Conservation (phyloP, 306 rosid species). For the Gleditsia sinensis region DNA sequence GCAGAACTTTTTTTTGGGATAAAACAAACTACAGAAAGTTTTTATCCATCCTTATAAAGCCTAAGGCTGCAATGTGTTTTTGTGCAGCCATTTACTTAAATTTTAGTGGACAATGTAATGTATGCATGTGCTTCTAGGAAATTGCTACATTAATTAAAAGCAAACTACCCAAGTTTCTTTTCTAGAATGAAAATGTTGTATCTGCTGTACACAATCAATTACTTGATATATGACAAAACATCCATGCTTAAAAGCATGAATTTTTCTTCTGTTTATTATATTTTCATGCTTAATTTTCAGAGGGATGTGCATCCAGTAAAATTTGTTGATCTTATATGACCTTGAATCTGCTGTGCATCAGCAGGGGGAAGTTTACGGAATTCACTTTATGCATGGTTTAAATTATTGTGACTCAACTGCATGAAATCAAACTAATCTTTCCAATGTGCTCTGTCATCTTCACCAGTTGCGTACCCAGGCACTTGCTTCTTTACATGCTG, state of each 20-base stretch:
- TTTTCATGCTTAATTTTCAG: slow-evolving; percentile 4
- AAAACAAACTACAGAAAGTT: neutral
- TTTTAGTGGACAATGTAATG: slow-evolving; percentile 27
- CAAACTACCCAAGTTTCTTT: slow-evolving; percentile 13
- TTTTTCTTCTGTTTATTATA: slow-evolving; percentile 16
- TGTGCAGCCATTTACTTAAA: slow-evolving; percentile 22
- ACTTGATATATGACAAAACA: neutral
- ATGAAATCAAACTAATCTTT: slow-evolving; percentile 24
- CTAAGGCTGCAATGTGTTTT: slow-evolving; percentile 23
- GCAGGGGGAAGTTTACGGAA: slow-evolving; percentile 9
- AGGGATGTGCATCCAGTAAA: slow-evolving; percentile 9
- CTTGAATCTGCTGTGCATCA: slow-evolving; percentile 23
- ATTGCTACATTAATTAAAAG: slow-evolving; percentile 18
- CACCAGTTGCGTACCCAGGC: slow-evolving; percentile 90
- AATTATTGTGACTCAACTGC: slow-evolving; percentile 12
- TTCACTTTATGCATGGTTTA: slow-evolving; percentile 30
- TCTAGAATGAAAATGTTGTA: neutral
- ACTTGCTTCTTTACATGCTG: slow-evolving; percentile 91
- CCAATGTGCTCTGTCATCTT: slow-evolving; percentile 34
- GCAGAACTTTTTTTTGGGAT: neutral
- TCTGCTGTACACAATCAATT: slow-evolving; percentile 10
- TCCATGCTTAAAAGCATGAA: slow-evolving; percentile 11
- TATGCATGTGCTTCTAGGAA: slow-evolving; percentile 21
- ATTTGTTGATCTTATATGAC: neutral
- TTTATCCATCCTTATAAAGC: slow-evolving; percentile 25